A percentile compares a stretch with the other conserved stretches of the same genome.
phyloP scores from a whole-genome alignment of 495 filamentous ascomycete species.

The Tuber brumale region DNA sequence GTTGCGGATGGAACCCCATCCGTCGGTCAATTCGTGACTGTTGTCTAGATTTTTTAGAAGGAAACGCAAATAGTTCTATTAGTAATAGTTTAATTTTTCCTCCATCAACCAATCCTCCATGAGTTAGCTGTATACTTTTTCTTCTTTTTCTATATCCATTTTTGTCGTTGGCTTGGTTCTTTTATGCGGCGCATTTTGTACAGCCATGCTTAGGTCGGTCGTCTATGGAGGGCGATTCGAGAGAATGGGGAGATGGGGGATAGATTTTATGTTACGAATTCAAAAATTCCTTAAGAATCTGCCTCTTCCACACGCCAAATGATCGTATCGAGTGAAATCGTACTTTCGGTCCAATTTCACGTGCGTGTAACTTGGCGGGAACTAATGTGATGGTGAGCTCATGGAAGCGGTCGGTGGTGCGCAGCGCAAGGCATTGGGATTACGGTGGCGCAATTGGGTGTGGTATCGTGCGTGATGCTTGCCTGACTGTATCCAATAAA shows the following conservation, averaged over 20 bases:
- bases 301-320: not conserved
- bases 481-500: no score
- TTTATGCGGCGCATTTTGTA: not conserved
- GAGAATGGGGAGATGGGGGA: not conserved
- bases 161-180: not conserved
- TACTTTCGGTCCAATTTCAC: not conserved
- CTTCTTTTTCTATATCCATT: not conserved
- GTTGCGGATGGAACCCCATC: conserved; percentile 56
- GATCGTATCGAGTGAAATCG: not conserved
- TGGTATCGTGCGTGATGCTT: not conserved
- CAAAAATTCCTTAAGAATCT: not conserved
- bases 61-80: not conserved
- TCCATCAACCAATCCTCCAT: not conserved
- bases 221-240: not conserved
- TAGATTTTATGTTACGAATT: not conserved
- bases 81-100: not conserved
- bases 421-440: not conserved
- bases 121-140: not conserved
- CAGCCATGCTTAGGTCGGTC: not conserved
- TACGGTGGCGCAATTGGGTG: not conserved
- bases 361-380: not conserved
- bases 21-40: conserved; percentile 51
- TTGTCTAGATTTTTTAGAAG: conserved; percentile 34
- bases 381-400: not conserved
- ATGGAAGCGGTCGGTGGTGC: not conserved